A percentile compares a stretch with the other conserved stretches of the same genome.
These are phyloP conservation scores for Kuraishia hungarica DNA, from an alignment of 805 yeast genomes.

Conservation along the genomic window DNA sequence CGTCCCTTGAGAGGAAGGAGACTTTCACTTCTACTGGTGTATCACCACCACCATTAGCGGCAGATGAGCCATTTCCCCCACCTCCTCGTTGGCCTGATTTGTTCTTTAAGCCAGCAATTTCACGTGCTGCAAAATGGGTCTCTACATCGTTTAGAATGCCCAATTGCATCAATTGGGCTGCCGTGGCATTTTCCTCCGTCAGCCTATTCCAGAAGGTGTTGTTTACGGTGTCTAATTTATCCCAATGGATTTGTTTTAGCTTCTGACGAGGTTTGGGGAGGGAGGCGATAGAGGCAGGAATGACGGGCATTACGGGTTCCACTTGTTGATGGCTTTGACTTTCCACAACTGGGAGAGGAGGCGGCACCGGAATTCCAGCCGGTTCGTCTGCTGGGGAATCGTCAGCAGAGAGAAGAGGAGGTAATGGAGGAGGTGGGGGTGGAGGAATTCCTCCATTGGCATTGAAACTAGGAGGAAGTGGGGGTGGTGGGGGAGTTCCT, in stretches of 20 bases:
- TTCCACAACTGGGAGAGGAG: background rate
- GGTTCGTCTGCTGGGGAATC: background rate
- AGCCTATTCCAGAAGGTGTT: slow-evolving; percentile 57
- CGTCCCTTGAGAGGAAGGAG: slow-evolving; percentile 56
- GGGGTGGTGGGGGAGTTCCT: slow-evolving; percentile 8
- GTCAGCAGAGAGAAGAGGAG: background rate
- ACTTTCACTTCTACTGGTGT: slow-evolving; percentile 28
- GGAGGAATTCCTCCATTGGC: slow-evolving; percentile 1
- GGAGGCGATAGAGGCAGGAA: background rate
- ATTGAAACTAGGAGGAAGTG: slow-evolving; percentile 5
- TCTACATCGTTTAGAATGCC: slow-evolving; percentile 67
- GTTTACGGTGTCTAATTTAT: slow-evolving; percentile 49
- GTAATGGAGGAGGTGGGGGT: slow-evolving; percentile 8
- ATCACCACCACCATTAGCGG: slow-evolving; percentile 9
- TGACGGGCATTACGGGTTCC: background rate
- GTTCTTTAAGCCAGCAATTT: slow-evolving; percentile 28
- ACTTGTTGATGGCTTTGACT: background rate
- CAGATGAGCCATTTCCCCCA: no score
- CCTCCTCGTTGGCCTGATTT: slow-evolving; percentile 16
- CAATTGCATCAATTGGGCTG: slow-evolving; percentile 38
- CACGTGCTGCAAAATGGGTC: slow-evolving; percentile 38
- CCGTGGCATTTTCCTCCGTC: slow-evolving; percentile 32
- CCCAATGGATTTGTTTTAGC: slow-evolving; percentile 80
- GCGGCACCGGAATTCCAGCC: background rate
- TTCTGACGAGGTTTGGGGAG: slow-evolving; percentile 46